phyloP scores from a whole-genome alignment of 495 filamentous ascomycete species.

The Hypoxylon lienhwacheense region DNA sequence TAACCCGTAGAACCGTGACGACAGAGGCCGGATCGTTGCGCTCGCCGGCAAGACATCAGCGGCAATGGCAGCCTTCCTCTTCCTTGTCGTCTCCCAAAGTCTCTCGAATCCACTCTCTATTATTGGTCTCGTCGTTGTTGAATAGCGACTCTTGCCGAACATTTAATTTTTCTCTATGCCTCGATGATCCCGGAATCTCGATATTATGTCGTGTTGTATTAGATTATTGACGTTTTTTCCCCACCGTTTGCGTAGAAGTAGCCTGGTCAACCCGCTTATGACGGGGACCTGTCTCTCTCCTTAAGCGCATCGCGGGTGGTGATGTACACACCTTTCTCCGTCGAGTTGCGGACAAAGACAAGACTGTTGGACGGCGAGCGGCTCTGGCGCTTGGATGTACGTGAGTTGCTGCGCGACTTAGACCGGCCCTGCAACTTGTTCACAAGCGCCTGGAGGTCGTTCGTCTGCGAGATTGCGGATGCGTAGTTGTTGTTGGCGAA shows the following conservation, averaged over 20 bases:
- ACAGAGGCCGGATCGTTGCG: slow-evolving; percentile 7
- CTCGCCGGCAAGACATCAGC: slow-evolving; percentile 16
- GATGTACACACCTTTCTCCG: slow-evolving; percentile 29
- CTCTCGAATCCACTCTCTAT: no score
- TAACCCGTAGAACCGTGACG: slow-evolving; percentile 6
- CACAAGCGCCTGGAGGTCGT: slow-evolving; percentile 8
- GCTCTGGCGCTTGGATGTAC: slow-evolving; percentile 32
- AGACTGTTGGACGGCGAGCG: slow-evolving; percentile 28
- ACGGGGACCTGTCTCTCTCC: slow-evolving; percentile 15
- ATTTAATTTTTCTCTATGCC: slow-evolving; percentile 2
- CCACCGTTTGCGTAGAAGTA: background rate
- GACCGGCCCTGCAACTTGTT: slow-evolving; percentile 11
- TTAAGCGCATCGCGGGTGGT: slow-evolving; percentile 34
- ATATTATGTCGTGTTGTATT: no score
- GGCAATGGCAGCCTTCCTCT: no score
- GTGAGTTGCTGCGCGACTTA: slow-evolving; percentile 35
- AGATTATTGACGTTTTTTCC: background rate
- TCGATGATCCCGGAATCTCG: background rate
- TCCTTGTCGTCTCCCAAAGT: background rate
- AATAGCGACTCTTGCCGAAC: no score
- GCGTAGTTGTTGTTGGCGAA: background rate
- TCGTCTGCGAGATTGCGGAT: background rate
- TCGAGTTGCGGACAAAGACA: slow-evolving; percentile 34
- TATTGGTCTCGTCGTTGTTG: background rate
- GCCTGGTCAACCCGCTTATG: background rate